phyloP scores from a whole-genome alignment of 305 asterid species.

The Fraxinus ornus region DNA sequence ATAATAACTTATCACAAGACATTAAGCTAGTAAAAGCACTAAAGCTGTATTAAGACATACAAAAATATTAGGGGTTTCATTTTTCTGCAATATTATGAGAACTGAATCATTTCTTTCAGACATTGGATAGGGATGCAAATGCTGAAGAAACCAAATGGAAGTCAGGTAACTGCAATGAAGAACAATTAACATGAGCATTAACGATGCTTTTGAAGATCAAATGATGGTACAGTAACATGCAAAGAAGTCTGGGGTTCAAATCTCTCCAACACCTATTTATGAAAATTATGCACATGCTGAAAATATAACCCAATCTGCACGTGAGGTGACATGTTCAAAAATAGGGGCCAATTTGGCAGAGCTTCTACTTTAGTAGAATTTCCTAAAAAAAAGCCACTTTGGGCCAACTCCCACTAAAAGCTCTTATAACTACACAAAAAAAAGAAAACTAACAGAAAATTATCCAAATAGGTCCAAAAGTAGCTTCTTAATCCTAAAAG shows the following conservation, averaged over 20 bases:
- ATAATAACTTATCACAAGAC: constrained; percentile 9
- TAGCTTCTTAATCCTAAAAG: background rate
- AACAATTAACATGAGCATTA: background rate
- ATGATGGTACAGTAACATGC: background rate
- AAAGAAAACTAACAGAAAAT: background rate
- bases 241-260: background rate
- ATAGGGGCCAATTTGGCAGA: background rate
- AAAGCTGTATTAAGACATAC: background rate
- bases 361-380: background rate
- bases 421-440: background rate
- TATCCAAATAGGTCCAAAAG: background rate
- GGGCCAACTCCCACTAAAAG: background rate
- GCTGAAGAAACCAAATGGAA: background rate
- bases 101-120: background rate
- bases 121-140: background rate
- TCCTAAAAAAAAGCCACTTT: background rate
- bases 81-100: background rate
- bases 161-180: constrained; percentile 12
- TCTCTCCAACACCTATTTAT: background rate
- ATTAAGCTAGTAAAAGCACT: background rate
- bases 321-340: background rate
- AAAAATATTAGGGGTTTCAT: background rate
- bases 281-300: background rate
- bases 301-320: background rate
- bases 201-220: background rate